phyloP scores from a whole-genome alignment of 2,329 filamentous ascomycete genomes.

The Calonectria pteridis region DNA sequence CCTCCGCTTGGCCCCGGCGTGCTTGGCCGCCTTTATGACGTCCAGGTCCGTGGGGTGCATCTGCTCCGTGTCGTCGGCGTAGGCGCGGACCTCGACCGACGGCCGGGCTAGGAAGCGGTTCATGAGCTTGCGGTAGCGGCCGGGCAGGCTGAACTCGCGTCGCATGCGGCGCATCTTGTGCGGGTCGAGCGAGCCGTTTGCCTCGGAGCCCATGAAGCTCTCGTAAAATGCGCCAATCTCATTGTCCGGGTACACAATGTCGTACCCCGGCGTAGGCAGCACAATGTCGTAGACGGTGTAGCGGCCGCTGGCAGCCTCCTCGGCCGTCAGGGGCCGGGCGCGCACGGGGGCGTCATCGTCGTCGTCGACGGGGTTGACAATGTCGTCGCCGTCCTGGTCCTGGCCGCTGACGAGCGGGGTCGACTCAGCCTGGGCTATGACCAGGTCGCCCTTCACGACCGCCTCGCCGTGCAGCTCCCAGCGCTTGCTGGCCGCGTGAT shows the following conservation, averaged over 20 bases:
- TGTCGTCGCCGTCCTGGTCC: conserved; percentile 68
- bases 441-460: conserved; percentile 88
- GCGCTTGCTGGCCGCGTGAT: conserved; percentile 83
- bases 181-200: conserved; percentile 84
- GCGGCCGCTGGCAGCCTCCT: conserved; percentile 81
- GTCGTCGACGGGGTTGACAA: conserved; percentile 57
- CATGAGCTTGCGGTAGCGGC: conserved; percentile 88
- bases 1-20: conserved; percentile 32
- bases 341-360: conserved; percentile 62
- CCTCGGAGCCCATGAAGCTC: conserved; percentile 84
- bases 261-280: conserved; percentile 91
- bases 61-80: conserved; percentile 80
- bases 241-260: conserved; percentile 88
- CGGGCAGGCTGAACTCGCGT: conserved; percentile 89
- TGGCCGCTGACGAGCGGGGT: conserved; percentile 63
- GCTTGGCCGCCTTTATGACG: conserved; percentile 62
- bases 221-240: conserved; percentile 86
- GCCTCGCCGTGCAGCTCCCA: conserved; percentile 80
- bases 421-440: conserved; percentile 65
- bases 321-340: conserved; percentile 79
- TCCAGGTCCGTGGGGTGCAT: conserved; percentile 92
- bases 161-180: conserved; percentile 87
- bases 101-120: conserved; percentile 76
- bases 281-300: conserved; percentile 91
- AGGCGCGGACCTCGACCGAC: conserved; percentile 77